Base-by-base conservation (phyloP, 768 basidiomycete genomes). In the Mycena filopes region DNA sequence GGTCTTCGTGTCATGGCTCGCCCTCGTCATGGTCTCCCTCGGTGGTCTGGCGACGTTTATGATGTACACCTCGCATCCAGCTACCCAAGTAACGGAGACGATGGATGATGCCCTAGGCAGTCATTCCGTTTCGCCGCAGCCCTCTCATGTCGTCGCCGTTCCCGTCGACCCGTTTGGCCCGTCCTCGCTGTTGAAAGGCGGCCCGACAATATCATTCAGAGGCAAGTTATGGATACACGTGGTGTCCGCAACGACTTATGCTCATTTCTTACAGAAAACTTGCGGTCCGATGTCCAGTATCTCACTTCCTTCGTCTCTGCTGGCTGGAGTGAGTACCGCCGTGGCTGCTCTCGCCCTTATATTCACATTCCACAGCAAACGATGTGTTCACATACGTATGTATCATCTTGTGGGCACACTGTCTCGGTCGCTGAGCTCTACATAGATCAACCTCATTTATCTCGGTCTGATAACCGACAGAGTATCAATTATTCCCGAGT, bases 281-380 rank as follows among this genome's bases (percentile, higher is more conserved):
- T 93, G 38, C 83, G 82, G 18, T 76, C 83, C 21, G 85, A 90
- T 60, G 78, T 79, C 5, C 82, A 88, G 66, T 93, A 92, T 67
- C 86, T 93, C 63, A 88, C 90, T 1, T 89, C 89, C 16, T 93
- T 89, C 89, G 80, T 87, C 42, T 87, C 87, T 40, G 89, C 90
- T n/a, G 91, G 91, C 42, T 93, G 91, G 91, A 91, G 87, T 87
- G 72, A 69, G 87, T 82, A 31, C 50, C 45, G 29, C 40, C 47
- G 31, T 16, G 60, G 3, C 45, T 63, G 47, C 18, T 40, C 25
- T 47, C n/a, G 28, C 4, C 50, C 56, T 48, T 73, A 57, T 45
- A 58, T 51, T 38, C 42, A 64, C 66, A 38, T 46, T 45, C 55
- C 31, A 26, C 48, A 92, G 90, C 90, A 9, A 92, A 92, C 80